Evolutionary conservation across 2,329 filamentous ascomycete genomes (phyloP), one percentile per base, ranked within the genome.

Genomic region (Xylaria sp.): DNA sequence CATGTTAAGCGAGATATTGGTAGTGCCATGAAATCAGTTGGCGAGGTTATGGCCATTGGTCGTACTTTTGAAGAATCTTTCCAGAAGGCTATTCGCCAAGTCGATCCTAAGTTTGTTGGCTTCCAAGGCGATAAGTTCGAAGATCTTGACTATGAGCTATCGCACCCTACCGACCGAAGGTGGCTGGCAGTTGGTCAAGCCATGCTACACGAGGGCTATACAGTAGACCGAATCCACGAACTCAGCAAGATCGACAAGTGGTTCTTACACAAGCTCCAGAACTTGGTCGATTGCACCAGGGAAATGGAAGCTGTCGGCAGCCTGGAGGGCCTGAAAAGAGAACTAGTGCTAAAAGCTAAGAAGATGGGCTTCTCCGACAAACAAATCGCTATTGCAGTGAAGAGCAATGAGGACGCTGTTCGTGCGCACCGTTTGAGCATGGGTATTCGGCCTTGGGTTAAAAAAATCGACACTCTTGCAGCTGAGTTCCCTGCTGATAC

Each of bases 171-270:
- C 25, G 96, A 99, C 82, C 93, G 96, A 77, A 91, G 96, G 81
- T 98, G 96, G 96, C 88, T 99, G 76, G 96, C 96, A 73, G 94
- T 99, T 78, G 95, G 96, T 55, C 94, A 98, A 84, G 96, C 96
- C 73, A 97, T 99, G 94, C 90, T 97, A 74, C 94, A 98, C 85
- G 94, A 98, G 84, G 92, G 92, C 82, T 99, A 99, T 86, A 90
- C 93, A 1, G 94, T 98, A 56, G 95, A 99, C 73, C 90, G 88
- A 81, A 87, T 99, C 18, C 94, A 98, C 80, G 94, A 98, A 7
- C 85, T 99, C 75, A 97, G 92, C 84, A 98, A 97, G 88, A 99
- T 99, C 77, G 96, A 98, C 85, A 97, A 97, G 84, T 98, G 96
- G 96, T 99, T 99, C 87, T 84, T 99, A 76, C 90, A 98, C 90